A percentile compares a stretch with the other conserved stretches of the same genome.
phyloP scores from a whole-genome alignment of 2,329 filamentous ascomycete genomes.

The Colletotrichum liaoningense region DNA sequence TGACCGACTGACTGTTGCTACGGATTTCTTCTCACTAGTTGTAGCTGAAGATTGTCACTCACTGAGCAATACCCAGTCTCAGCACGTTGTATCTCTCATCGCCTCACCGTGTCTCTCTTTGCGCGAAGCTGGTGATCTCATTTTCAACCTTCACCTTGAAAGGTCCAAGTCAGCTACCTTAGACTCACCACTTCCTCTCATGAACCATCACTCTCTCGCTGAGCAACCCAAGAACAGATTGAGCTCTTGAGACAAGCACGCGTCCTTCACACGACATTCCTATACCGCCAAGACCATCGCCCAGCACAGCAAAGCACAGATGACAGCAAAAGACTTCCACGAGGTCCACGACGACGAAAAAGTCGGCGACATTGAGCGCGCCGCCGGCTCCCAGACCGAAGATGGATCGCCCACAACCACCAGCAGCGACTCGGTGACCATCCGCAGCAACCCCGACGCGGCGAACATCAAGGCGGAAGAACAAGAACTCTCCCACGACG shows the following conservation, averaged over 20 bases:
- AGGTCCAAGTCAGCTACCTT: background rate
- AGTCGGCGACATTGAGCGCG: constrained; percentile 26
- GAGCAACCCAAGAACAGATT: background rate
- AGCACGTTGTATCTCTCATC: no score
- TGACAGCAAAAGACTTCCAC: constrained; percentile 4
- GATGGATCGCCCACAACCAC: constrained; percentile 6
- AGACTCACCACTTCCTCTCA: background rate
- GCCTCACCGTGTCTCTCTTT: background rate
- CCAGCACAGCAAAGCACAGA: background rate
- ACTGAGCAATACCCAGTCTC: background rate
- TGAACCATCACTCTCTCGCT: background rate
- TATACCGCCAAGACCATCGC: background rate
- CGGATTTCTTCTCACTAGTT: background rate
- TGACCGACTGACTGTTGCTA: background rate
- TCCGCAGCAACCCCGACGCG: constrained; percentile 1
- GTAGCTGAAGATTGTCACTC: background rate
- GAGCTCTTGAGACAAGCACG: background rate
- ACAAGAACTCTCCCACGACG: background rate
- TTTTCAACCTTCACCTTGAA: background rate
- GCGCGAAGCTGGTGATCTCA: background rate
- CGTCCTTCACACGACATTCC: background rate
- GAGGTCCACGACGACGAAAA: constrained; percentile 33
- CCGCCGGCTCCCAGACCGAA: constrained; percentile 16
- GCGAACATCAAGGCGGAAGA: constrained; percentile 3
- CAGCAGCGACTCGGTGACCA: constrained; percentile 26